These are phyloP conservation scores for Berberis vulgaris DNA, from an alignment of 164 flowering plant genomes.

Conservation along the genomic window DNA sequence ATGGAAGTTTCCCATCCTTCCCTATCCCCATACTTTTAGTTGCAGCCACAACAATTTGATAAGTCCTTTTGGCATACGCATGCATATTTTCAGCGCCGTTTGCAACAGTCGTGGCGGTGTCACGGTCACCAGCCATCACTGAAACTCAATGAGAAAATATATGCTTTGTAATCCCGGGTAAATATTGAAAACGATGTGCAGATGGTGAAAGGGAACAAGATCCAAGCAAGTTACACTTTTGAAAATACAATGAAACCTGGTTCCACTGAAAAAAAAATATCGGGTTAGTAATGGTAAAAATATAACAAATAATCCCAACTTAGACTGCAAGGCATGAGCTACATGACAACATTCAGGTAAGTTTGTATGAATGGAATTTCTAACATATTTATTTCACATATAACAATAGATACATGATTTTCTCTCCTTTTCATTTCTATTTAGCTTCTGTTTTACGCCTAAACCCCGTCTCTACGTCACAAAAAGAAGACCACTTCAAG, in stretches of 20 bases:
- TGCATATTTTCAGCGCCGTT: conserved; percentile 29
- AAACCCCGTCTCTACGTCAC: too few species aligned
- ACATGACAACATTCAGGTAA: too few species aligned
- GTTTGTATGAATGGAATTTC: too few species aligned
- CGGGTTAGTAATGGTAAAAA: not conserved
- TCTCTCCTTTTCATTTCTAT: too few species aligned
- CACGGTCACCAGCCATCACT: conserved; percentile 32
- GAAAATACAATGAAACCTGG: not conserved
- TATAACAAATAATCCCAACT: too few species aligned
- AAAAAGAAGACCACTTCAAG: too few species aligned
- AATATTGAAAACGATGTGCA: not conserved
- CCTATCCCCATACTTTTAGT: conserved; percentile 74
- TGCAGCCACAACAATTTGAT: conserved; percentile 90
- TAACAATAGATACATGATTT: too few species aligned
- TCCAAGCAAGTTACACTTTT: not conserved
- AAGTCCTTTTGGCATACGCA: conserved; percentile 42
- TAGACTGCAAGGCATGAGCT: too few species aligned
- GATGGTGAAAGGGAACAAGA: not conserved
- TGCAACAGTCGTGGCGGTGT: conserved; percentile 7
- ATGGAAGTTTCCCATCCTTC: conserved; percentile 82
- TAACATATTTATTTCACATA: too few species aligned
- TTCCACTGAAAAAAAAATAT: not conserved
- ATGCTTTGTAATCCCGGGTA: not conserved
- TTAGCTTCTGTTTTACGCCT: too few species aligned
- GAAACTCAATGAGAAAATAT: conserved; percentile 10